Conservation (phyloP, 2,329 filamentous ascomycete genomes). For the Aspergillus neotritici region DNA sequence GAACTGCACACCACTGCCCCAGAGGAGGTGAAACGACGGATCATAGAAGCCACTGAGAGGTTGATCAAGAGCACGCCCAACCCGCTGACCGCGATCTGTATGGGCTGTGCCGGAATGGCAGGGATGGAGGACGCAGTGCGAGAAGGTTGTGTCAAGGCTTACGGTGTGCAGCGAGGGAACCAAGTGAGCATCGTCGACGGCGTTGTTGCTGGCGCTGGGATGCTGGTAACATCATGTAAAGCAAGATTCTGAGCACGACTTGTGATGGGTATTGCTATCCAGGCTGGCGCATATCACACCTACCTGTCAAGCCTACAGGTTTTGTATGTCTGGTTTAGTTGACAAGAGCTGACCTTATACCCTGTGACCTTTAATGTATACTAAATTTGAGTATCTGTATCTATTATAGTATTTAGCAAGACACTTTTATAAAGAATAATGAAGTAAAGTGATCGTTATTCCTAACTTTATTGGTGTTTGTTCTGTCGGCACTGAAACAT, state of each 20-base stretch:
- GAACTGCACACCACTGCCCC: conserved; percentile 68
- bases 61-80: conserved; percentile 50
- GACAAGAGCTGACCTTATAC: too few relatives aligned
- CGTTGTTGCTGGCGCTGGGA: conserved; percentile 34
- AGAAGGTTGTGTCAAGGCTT: conserved; percentile 58
- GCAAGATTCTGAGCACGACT: conserved; percentile 24
- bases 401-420: too few relatives aligned
- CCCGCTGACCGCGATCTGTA: conserved; percentile 62
- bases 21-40: conserved; percentile 58
- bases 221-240: conserved; percentile 33
- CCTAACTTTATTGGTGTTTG: neutral
- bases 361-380: too few relatives aligned
- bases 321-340: too few relatives aligned
- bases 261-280: neutral
- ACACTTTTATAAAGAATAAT: too few relatives aligned
- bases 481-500: neutral
- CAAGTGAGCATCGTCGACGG: conserved; percentile 72
- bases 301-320: too few relatives aligned
- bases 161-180: conserved; percentile 55
- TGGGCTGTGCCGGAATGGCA: conserved; percentile 89
- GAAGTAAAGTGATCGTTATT: too few relatives aligned
- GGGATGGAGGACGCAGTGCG: conserved; percentile 74
- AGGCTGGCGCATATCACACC: too few relatives aligned
- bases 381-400: too few relatives aligned
- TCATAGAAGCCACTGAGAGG: conserved; percentile 64